A percentile compares a stretch with the other conserved stretches of the same genome.
Conservation (phyloP, 148 eudicot genomes). For the Polygonum aviculare region DNA sequence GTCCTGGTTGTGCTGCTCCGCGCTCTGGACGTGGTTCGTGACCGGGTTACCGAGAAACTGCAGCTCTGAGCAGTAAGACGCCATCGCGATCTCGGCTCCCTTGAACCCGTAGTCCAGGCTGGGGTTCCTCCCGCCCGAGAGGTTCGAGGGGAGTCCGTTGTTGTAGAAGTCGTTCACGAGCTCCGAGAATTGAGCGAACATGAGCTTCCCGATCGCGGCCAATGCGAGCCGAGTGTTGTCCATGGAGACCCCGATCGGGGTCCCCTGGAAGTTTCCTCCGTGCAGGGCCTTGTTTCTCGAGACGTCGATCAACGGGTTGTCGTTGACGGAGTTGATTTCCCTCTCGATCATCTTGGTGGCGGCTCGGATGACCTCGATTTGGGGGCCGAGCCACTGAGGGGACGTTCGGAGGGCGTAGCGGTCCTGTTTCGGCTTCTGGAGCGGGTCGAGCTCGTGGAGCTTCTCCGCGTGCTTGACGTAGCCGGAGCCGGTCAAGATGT, state of each 20-base stretch:
- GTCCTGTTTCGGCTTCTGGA: slow-evolving; percentile 34
- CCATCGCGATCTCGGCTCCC: slow-evolving; percentile 40
- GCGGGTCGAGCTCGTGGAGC: slow-evolving; percentile 29
- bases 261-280: slow-evolving; percentile 42
- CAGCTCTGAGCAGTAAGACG: slow-evolving; percentile 35
- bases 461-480: slow-evolving; percentile 27
- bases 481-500: slow-evolving; percentile 24
- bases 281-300: slow-evolving; percentile 36
- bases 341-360: slow-evolving; percentile 29
- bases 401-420: slow-evolving; percentile 35
- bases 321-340: slow-evolving; percentile 40
- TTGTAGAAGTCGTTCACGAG: slow-evolving; percentile 39
- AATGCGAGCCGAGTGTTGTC: slow-evolving; percentile 34
- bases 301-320: slow-evolving; percentile 36
- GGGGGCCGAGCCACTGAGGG: slow-evolving; percentile 45
- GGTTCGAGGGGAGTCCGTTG: slow-evolving; percentile 35
- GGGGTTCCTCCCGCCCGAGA: slow-evolving; percentile 31
- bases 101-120: slow-evolving; percentile 41
- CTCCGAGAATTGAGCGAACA: slow-evolving; percentile 41
- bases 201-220: slow-evolving; percentile 33
- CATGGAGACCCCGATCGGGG: slow-evolving; percentile 40
- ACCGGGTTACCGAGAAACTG: slow-evolving; percentile 35
- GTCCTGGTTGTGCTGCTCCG: slow-evolving; percentile 30
- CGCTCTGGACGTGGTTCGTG: slow-evolving; percentile 27
- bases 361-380: slow-evolving; percentile 31